Evolutionary conservation across 2,329 filamentous ascomycete species (phyloP).

Genomic region (Pseudogymnoascus sp.): DNA sequence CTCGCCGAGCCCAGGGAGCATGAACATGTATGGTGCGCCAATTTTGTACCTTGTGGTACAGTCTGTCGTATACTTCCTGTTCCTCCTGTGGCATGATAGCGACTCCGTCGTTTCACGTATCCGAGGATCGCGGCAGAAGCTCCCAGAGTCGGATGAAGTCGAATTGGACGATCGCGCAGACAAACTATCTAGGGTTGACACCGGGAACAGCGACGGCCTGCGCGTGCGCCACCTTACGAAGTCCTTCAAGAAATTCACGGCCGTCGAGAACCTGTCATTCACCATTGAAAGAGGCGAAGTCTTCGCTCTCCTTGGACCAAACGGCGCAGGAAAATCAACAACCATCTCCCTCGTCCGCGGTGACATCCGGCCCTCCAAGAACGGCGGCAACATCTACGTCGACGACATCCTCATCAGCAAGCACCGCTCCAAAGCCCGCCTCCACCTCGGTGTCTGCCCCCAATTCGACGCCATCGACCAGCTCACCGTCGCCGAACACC

Average conservation of each 20-base stretch:
- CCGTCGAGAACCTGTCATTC: conserved; percentile 84
- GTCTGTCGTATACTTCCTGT: conserved; percentile 57
- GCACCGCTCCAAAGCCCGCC: conserved; percentile 62
- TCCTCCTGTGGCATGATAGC: conserved; percentile 74
- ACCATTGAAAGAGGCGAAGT: conserved; percentile 72
- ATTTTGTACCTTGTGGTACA: conserved; percentile 78
- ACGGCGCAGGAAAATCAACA: conserved; percentile 85
- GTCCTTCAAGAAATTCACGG: conserved; percentile 64
- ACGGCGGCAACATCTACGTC: conserved; percentile 72
- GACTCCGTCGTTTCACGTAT: conserved; percentile 55
- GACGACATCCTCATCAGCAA: conserved; percentile 68
- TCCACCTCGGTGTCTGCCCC: conserved; percentile 82
- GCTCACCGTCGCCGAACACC: conserved; percentile 82
- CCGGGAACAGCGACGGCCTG: conserved; percentile 44
- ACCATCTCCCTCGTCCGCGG: conserved; percentile 84
- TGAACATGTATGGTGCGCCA: conserved; percentile 72
- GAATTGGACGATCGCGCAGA: conserved; percentile 47
- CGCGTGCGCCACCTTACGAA: conserved; percentile 77
- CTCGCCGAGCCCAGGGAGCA: conserved; percentile 58
- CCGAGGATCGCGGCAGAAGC: conserved; percentile 23
- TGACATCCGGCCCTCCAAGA: conserved; percentile 63
- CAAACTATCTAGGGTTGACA: conserved; percentile 53
- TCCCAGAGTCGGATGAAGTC: conserved; percentile 9
- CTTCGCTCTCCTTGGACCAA: conserved; percentile 82
- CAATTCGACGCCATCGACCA: conserved; percentile 82